Base-by-base conservation (phyloP, 2,329 filamentous ascomycete genomes). In the Aspergillus ochraceus region DNA sequence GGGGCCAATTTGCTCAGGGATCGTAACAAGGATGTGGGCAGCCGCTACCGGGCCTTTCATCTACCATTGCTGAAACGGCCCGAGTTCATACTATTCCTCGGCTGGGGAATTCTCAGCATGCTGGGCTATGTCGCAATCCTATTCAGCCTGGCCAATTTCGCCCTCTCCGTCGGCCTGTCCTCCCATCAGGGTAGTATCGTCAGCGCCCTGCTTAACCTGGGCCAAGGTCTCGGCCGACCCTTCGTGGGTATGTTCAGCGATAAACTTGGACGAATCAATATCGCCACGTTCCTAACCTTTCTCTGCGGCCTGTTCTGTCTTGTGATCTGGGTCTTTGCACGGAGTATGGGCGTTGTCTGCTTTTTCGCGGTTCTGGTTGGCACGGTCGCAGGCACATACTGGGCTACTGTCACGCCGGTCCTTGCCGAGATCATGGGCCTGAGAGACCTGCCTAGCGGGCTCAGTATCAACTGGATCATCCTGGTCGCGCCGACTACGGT, bases 121-220 rank as follows among this genome's bases (percentile, higher is more conserved):
- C 75, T 90, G 6, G 88, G 85, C 6, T 90, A 90, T 64, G 83
- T 88, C 20, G 83, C 87, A 0, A 72, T 90, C 2, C 77, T 89
- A 2, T 90, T 88, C 74, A 86, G 83, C 2, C 72, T 90, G 9
- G 84, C 88, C 1, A 86, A 84, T 60, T 90, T 88, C 67, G 85
- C 86, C 1, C 76, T 81, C 6, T 81, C 81, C 0, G 81, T 89
- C 39, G 87, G 87, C 0, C 79, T 90, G 4, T 79, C 79, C 0
- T 75, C 84, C 2, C 76, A 82, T n/a, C 86, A 90, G 69, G 87
- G 84, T 0, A 82, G 83, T 14, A 77, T 86, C 45, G 79, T 88
- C n/a, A 83, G 83, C 4, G 87, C 87, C 0, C 66, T 89, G 10
- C 74, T 90, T 54, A 90, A 88, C 64, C 73, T 89, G 0, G 87